Evolutionary conservation across 2,329 filamentous ascomycete species (phyloP).

Genomic region (Xylariaceae sp.): DNA sequence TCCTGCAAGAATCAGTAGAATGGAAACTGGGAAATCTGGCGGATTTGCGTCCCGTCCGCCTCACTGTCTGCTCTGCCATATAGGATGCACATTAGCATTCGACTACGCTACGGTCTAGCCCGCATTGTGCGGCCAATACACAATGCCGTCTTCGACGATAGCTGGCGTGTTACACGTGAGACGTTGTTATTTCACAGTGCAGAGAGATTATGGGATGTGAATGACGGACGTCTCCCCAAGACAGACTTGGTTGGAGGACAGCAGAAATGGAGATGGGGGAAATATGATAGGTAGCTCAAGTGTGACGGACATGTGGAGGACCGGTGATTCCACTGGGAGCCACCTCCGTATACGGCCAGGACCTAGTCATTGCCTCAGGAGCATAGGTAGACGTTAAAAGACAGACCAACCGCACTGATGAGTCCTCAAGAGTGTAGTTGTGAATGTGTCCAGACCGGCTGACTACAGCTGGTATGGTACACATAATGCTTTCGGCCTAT

Average conservation of each 20-base stretch:
- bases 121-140: not conserved
- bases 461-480: no score
- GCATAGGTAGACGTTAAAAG: slow-evolving; percentile 31
- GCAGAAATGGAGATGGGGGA: slow-evolving; percentile 7
- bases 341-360: slow-evolving; percentile 11
- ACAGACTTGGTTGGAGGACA: slow-evolving; percentile 8
- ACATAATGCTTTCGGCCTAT: no score
- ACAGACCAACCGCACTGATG: slow-evolving; percentile 24
- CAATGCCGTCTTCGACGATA: slow-evolving; percentile 9
- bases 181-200: slow-evolving; percentile 8
- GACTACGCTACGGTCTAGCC: slow-evolving; percentile 6
- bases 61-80: slow-evolving; percentile 4
- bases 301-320: slow-evolving; percentile 18
- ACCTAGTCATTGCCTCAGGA: slow-evolving; percentile 21
- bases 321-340: slow-evolving; percentile 14
- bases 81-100: slow-evolving; percentile 4
- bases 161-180: slow-evolving; percentile 5
- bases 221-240: not conserved
- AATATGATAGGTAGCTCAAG: slow-evolving; percentile 13
- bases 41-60: slow-evolving; percentile 4
- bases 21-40: slow-evolving; percentile 3
- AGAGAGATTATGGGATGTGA: slow-evolving; percentile 9
- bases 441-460: slow-evolving; percentile 10
- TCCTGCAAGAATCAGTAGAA: slow-evolving; percentile 1
- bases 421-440: slow-evolving; percentile 19